Conservation (phyloP, 2,329 filamentous ascomycete genomes). For the Cercospora sp. region DNA sequence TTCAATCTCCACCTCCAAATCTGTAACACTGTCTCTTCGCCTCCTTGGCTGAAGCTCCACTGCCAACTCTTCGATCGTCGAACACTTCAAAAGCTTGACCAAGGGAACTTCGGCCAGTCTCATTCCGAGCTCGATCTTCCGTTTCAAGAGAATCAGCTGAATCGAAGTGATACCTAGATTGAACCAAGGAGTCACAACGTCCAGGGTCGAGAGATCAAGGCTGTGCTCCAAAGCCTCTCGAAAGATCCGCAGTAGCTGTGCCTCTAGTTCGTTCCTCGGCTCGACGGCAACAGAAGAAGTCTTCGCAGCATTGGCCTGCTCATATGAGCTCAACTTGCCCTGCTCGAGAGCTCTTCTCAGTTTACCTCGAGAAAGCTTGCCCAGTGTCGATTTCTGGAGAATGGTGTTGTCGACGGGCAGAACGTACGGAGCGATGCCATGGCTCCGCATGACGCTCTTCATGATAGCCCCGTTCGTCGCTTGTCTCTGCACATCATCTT, state of each 20-base stretch:
- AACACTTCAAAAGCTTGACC: slow-evolving; percentile 7
- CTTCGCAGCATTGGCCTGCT: neutral
- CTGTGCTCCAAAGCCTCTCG: neutral
- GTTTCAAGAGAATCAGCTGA: slow-evolving; percentile 9
- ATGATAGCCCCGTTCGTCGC: neutral
- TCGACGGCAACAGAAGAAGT: neutral
- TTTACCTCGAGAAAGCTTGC: slow-evolving; percentile 24
- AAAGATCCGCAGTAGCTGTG: slow-evolving; percentile 10
- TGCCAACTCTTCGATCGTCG: slow-evolving; percentile 13
- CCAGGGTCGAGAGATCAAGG: neutral
- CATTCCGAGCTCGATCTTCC: neutral
- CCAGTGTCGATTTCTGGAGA: slow-evolving; percentile 27
- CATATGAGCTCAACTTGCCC: slow-evolving; percentile 11
- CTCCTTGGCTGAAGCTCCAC: neutral
- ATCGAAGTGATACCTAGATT: slow-evolving; percentile 14
- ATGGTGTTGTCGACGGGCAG: slow-evolving; percentile 2
- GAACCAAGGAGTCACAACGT: slow-evolving; percentile 9
- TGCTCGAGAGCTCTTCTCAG: slow-evolving; percentile 17
- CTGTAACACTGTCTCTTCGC: slow-evolving; percentile 9
- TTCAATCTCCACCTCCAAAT: neutral
- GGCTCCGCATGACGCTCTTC: neutral
- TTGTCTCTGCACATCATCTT: neutral
- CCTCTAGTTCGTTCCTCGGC: slow-evolving; percentile 3
- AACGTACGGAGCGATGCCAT: slow-evolving; percentile 12
- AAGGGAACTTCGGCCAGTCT: slow-evolving; percentile 3